Conservation (phyloP, 768 basidiomycete species). For the Paxillus involutus region DNA sequence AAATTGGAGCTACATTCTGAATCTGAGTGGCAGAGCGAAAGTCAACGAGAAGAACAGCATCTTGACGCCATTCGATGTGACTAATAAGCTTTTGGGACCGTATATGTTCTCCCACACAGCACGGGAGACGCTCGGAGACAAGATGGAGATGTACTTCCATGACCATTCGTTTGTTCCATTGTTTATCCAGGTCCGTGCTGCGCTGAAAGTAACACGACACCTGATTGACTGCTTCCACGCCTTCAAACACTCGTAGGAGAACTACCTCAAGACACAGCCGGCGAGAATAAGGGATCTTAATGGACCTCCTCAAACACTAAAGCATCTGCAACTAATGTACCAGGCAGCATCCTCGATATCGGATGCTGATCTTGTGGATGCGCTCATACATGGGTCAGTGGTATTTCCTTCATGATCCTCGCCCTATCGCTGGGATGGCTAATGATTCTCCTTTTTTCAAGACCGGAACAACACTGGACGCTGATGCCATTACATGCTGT, state of each 20-base stretch:
- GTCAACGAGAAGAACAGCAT: conserved; percentile 92
- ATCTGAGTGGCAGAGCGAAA: conserved; percentile 54
- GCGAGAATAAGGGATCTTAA: conserved; percentile 53
- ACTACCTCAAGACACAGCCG: conserved; percentile 87
- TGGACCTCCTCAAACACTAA: conserved; percentile 66
- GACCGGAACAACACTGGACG: conserved; percentile 93
- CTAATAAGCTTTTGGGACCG: conserved; percentile 87
- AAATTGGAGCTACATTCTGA: neutral
- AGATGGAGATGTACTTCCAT: conserved; percentile 96
- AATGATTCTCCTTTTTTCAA: conserved; percentile 28
- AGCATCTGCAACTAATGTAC: conserved; percentile 79
- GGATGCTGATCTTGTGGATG: conserved; percentile 91
- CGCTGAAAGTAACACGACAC: neutral
- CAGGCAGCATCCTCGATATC: conserved; percentile 91
- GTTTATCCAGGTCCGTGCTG: conserved; percentile 77
- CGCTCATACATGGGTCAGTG: conserved; percentile 85
- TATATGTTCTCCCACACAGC: conserved; percentile 85
- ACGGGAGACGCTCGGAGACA: conserved; percentile 81
- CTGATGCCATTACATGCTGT: conserved; percentile 94
- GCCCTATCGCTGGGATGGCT: neutral
- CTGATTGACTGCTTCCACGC: neutral
- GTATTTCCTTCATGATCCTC: neutral
- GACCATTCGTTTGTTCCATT: conserved; percentile 93
- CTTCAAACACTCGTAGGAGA: conserved; percentile 62
- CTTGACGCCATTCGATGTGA: conserved; percentile 90